Evolutionary conservation across 306 rosid genomes (phyloP).

Genomic region (Crotalaria pallida): DNA sequence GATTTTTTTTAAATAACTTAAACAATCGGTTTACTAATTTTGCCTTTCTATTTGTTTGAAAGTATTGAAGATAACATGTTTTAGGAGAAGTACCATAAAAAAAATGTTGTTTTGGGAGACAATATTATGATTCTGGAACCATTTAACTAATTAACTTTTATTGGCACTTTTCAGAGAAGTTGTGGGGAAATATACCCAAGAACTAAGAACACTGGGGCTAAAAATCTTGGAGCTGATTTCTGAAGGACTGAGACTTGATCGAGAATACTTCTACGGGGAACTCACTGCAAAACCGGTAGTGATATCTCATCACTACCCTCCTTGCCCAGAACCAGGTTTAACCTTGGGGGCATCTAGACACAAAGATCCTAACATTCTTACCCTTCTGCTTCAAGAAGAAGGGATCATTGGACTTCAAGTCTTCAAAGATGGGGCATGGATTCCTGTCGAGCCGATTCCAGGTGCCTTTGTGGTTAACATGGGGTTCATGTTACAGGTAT

Average conservation of each 20-base stretch:
- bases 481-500: constrained; percentile 42
- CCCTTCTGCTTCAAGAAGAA: constrained; percentile 53
- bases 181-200: constrained; percentile 35
- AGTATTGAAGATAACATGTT: background rate
- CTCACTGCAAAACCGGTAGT: constrained; percentile 32
- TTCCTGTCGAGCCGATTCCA: constrained; percentile 42
- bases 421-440: constrained; percentile 45
- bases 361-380: constrained; percentile 54
- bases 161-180: constrained; percentile 38
- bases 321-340: constrained; percentile 67
- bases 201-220: constrained; percentile 28
- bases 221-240: constrained; percentile 46
- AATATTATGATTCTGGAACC: background rate
- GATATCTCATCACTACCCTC: constrained; percentile 58
- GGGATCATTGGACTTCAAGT: constrained; percentile 48
- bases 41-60: background rate
- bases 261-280: constrained; percentile 33
- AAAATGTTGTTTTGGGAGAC: background rate
- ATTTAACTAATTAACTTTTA: background rate
- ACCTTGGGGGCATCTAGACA: constrained; percentile 57
- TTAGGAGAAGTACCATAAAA: too few species aligned
- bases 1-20: too few species aligned
- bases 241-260: constrained; percentile 53
- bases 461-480: constrained; percentile 44
- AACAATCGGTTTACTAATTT: too few species aligned